These are phyloP conservation scores for Gentiana straminea DNA, from an alignment of 257 asterid genomes.

Conservation along the genomic window DNA sequence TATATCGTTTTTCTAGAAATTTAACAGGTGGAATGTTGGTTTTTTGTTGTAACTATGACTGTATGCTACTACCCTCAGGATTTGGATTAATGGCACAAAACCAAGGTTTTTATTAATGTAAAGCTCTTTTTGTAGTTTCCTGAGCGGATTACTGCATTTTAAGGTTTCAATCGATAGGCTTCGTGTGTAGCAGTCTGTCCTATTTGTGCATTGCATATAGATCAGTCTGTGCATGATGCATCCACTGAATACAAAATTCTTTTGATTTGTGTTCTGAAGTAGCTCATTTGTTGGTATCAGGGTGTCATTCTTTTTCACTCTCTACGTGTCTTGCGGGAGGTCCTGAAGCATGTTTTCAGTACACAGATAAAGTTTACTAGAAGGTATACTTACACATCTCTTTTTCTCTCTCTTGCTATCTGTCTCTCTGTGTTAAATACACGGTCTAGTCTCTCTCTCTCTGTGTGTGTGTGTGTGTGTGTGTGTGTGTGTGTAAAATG, in stretches of 20 bases:
- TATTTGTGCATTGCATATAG: neutral
- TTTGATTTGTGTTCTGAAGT: neutral
- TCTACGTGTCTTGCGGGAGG: constrained; percentile 51
- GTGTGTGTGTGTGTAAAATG: neutral
- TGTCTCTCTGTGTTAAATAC: neutral
- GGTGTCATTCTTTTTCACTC: constrained; percentile 53
- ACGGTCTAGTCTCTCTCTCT: too few species aligned
- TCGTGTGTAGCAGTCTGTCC: neutral
- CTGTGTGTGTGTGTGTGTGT: neutral
- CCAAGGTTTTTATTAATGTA: too few species aligned
- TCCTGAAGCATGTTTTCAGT: constrained; percentile 36
- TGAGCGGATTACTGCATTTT: too few species aligned
- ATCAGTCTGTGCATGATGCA: neutral
- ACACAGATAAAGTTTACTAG: constrained; percentile 26
- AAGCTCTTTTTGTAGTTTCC: too few species aligned
- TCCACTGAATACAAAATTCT: neutral
- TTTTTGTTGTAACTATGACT: too few species aligned
- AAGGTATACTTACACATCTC: constrained; percentile 36
- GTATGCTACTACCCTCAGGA: too few species aligned
- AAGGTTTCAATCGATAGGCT: neutral
- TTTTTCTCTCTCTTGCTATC: too few species aligned
- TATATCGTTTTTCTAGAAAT: too few species aligned
- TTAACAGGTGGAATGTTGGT: too few species aligned
- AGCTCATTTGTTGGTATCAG: constrained; percentile 33
- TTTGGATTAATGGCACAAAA: too few species aligned